Conservation (phyloP, 108 stramenopile species). For the Cylindrotheca closterium region DNA sequence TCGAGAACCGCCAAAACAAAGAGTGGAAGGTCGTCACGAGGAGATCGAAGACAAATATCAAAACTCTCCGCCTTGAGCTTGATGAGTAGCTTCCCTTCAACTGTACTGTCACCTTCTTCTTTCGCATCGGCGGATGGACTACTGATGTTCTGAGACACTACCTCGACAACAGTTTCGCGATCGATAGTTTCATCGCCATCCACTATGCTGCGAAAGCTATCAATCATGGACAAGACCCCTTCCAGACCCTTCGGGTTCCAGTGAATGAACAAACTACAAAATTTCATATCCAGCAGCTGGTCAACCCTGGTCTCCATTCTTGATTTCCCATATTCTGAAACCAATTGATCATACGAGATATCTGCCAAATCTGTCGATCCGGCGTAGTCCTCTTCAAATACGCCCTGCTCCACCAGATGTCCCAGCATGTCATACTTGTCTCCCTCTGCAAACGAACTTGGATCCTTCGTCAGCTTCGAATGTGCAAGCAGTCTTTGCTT, state of each 20-base stretch:
- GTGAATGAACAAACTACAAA: conserved; percentile 73
- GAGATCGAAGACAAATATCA: conserved; percentile 68
- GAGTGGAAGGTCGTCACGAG: conserved; percentile 74
- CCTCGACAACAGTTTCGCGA: conserved; percentile 11
- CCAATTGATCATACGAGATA: conserved; percentile 27
- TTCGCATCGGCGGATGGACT: background rate
- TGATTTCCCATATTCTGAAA: background rate
- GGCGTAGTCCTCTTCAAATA: conserved; percentile 43
- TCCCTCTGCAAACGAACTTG: conserved; percentile 42
- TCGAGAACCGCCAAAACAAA: conserved; percentile 66
- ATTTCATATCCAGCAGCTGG: conserved; percentile 53
- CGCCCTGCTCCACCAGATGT: conserved; percentile 50
- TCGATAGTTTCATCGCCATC: conserved; percentile 28
- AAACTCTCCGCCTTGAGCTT: conserved; percentile 65
- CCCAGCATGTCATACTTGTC: conserved; percentile 55
- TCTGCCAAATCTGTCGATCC: conserved; percentile 76
- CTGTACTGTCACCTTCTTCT: too few species aligned
- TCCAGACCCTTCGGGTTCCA: conserved; percentile 72
- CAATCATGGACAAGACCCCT: conserved; percentile 29
- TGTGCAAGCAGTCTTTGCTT: conserved; percentile 70
- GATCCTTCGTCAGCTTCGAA: conserved; percentile 61
- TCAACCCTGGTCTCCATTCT: conserved; percentile 1
- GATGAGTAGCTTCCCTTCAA: conserved; percentile 38
- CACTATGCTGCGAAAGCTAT: conserved; percentile 34
- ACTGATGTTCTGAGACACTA: background rate